Conservation (phyloP, 2,329 filamentous ascomycete species). For the Celoporthe dispersa region DNA sequence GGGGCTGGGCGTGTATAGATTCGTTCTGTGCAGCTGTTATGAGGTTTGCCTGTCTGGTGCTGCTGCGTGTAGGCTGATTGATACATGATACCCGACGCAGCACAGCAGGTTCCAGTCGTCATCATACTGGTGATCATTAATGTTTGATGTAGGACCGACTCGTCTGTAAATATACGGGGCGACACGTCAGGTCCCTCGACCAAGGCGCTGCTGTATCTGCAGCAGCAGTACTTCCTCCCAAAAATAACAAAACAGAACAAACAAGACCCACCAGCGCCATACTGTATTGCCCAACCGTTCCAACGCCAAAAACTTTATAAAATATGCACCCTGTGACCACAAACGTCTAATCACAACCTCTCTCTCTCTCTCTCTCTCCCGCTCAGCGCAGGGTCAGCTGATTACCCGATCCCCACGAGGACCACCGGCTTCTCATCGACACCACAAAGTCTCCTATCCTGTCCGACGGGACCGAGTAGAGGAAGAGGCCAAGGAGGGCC, state of each 20-base stretch:
- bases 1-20: too few relatives aligned
- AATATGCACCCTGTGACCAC: background rate
- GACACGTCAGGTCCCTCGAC: background rate
- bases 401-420: background rate
- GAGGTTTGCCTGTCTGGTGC: too few relatives aligned
- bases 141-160: too few relatives aligned
- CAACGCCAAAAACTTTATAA: too few relatives aligned
- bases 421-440: conserved; percentile 5
- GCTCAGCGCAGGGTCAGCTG: background rate
- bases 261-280: background rate
- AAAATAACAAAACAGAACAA: background rate
- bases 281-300: background rate
- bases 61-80: too few relatives aligned
- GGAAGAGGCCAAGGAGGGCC: conserved; percentile 58
- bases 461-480: conserved; percentile 52
- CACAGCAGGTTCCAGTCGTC: too few relatives aligned
- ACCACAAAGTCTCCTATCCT: conserved; percentile 32
- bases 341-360: background rate
- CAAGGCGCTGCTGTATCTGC: background rate
- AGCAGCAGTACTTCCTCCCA: background rate
- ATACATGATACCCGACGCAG: too few relatives aligned
- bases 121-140: too few relatives aligned
- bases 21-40: too few relatives aligned
- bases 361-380: background rate
- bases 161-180: too few relatives aligned